Conservation (phyloP, 176 grass and related monocot species). For the Hsuehochloa calcarea region DNA sequence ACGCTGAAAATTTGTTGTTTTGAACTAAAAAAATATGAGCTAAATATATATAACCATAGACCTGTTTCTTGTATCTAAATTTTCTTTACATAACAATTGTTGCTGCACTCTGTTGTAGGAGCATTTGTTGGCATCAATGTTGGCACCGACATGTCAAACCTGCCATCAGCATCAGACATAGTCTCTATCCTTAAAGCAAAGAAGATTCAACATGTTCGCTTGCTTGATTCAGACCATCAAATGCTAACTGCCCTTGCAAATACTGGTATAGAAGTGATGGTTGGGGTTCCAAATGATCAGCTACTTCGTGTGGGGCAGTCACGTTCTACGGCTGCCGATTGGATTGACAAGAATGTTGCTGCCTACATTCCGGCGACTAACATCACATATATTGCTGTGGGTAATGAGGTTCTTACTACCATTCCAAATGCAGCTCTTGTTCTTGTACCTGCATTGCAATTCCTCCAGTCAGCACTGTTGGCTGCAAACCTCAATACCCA, state of each 20-base stretch:
- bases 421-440: constrained; percentile 88
- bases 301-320: constrained; percentile 82
- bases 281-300: constrained; percentile 83
- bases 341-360: constrained; percentile 90
- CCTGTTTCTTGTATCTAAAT: not conserved
- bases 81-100: constrained; percentile 9
- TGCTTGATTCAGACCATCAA: constrained; percentile 78
- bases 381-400: constrained; percentile 91
- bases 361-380: constrained; percentile 78
- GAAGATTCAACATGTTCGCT: constrained; percentile 75
- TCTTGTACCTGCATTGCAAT: constrained; percentile 79
- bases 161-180: constrained; percentile 61
- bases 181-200: constrained; percentile 82
- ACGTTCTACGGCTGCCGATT: constrained; percentile 72
- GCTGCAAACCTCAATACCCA: constrained; percentile 88
- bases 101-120: constrained; percentile 41
- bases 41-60: not conserved
- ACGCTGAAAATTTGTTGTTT: not conserved
- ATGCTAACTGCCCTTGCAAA: constrained; percentile 81
- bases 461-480: constrained; percentile 84
- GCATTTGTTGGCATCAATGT: constrained; percentile 88
- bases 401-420: constrained; percentile 73
- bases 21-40: not conserved
- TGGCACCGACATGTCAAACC: constrained; percentile 62
- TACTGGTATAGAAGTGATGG: constrained; percentile 86